These are phyloP conservation scores for Plenodomus lindquistii DNA, from an alignment of 2,329 filamentous ascomycete species.

Conservation along the genomic window DNA sequence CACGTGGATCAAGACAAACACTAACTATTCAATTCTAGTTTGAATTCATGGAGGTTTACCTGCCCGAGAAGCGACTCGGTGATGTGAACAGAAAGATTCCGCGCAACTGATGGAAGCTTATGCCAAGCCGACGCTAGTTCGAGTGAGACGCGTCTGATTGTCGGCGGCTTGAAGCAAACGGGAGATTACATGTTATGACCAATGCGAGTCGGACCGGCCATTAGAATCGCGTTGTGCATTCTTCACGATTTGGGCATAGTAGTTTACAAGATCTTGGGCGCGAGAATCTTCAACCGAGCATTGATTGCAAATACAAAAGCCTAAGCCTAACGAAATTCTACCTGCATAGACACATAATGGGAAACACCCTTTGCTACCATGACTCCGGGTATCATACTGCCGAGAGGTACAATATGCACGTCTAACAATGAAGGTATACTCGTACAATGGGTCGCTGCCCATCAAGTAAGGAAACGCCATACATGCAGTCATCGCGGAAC, in stretches of 20 bases:
- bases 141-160: slow-evolving; percentile 6
- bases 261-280: not conserved
- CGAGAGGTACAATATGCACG: slow-evolving; percentile 19
- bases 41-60: not conserved
- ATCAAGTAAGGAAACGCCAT: slow-evolving; percentile 18
- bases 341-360: not conserved
- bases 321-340: slow-evolving; percentile 1
- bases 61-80: slow-evolving; percentile 1
- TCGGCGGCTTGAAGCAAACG: not conserved
- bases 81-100: slow-evolving; percentile 2
- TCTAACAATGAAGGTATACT: slow-evolving; percentile 14
- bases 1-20: not conserved
- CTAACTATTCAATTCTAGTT: not conserved
- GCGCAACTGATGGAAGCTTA: slow-evolving; percentile 2
- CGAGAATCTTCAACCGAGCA: not conserved
- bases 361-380: slow-evolving; percentile 5
- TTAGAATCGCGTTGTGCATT: not conserved
- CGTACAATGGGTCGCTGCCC: slow-evolving; percentile 14
- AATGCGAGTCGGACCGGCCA: not conserved
- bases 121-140: slow-evolving; percentile 10
- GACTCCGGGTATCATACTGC: slow-evolving; percentile 36
- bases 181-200: not conserved
- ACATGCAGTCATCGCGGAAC: slow-evolving; percentile 17
- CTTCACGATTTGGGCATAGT: too few species aligned
- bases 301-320: not conserved